Evolutionary conservation across 2,329 filamentous ascomycete genomes (phyloP).

Genomic region (Dactylellina leptospora): DNA sequence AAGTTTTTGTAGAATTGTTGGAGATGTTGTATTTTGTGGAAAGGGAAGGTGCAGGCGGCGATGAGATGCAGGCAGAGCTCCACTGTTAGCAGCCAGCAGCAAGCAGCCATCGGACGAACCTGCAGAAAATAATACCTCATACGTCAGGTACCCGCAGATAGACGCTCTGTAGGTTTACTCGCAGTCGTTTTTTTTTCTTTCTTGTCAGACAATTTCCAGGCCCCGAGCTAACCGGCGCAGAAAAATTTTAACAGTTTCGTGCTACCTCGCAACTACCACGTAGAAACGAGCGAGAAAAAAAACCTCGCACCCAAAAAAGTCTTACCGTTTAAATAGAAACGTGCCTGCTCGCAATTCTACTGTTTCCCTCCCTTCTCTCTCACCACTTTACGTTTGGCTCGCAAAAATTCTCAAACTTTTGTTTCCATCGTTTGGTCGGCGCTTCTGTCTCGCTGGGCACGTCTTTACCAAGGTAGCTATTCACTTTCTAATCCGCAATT

Average conservation of each 20-base stretch:
- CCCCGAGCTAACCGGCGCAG: constrained; percentile 10
- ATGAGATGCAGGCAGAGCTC: constrained; percentile 36
- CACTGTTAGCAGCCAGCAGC: background rate
- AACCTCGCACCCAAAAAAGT: constrained; percentile 26
- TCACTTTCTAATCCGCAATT: background rate
- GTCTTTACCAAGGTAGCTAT: constrained; percentile 27
- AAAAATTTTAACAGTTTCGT: background rate
- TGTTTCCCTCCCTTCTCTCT: constrained; percentile 3
- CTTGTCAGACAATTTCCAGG: background rate
- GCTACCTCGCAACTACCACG: background rate
- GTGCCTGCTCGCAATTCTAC: background rate
- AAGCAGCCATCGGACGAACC: constrained; percentile 32
- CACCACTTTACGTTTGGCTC: constrained; percentile 3
- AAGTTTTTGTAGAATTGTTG: background rate
- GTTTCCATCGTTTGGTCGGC: constrained; percentile 20
- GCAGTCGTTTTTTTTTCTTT: background rate
- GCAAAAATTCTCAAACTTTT: constrained; percentile 22
- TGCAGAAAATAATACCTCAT: constrained; percentile 49
- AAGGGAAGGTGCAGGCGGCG: constrained; percentile 35
- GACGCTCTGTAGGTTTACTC: too few species aligned
- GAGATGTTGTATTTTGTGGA: constrained; percentile 41
- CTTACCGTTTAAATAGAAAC: constrained; percentile 7
- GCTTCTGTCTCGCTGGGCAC: constrained; percentile 7
- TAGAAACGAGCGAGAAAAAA: constrained; percentile 1
- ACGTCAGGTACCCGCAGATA: constrained; percentile 51